Evolutionary conservation across 306 rosid genomes (phyloP).

Genomic region (Comarum palustre): DNA sequence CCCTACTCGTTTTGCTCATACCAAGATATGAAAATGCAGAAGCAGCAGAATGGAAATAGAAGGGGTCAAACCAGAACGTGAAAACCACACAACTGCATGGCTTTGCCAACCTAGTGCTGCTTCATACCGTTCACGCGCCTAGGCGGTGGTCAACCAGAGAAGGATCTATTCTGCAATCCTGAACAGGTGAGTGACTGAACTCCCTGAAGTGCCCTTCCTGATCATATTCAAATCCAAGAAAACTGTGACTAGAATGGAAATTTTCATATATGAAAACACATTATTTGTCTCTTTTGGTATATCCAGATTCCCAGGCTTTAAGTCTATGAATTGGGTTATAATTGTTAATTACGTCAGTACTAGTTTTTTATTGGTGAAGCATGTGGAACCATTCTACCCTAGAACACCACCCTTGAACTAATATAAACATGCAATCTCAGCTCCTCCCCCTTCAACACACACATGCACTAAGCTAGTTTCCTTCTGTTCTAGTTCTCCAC

Average conservation of each 20-base stretch:
- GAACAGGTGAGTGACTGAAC: conserved; percentile 25
- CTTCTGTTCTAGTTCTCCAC: not conserved
- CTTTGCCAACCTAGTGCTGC: conserved; percentile 46
- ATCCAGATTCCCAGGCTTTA: conserved; percentile 18
- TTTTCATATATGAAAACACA: conserved; percentile 17
- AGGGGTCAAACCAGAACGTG: conserved; percentile 63
- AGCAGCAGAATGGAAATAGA: conserved; percentile 11
- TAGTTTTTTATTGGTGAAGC: conserved; percentile 37
- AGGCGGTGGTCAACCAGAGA: conserved; percentile 45
- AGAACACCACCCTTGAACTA: conserved; percentile 28
- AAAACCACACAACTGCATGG: conserved; percentile 51
- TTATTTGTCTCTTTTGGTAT: conserved; percentile 21
- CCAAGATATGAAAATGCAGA: conserved; percentile 9
- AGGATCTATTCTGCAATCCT: conserved; percentile 3
- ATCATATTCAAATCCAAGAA: not conserved
- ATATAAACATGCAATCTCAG: conserved; percentile 46
- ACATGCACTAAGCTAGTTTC: conserved; percentile 14
- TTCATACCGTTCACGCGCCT: conserved; percentile 43
- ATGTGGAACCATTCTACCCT: conserved; percentile 49
- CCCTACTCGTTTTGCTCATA: conserved; percentile 8
- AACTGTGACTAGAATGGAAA: conserved; percentile 24
- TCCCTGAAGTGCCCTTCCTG: conserved; percentile 28
- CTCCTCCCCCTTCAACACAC: conserved; percentile 29
- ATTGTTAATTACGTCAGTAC: conserved; percentile 8
- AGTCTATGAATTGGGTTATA: conserved; percentile 12